Evolutionary conservation across 2,329 filamentous ascomycete genomes (phyloP).

Genomic region (Pestalotiopsis sp.): DNA sequence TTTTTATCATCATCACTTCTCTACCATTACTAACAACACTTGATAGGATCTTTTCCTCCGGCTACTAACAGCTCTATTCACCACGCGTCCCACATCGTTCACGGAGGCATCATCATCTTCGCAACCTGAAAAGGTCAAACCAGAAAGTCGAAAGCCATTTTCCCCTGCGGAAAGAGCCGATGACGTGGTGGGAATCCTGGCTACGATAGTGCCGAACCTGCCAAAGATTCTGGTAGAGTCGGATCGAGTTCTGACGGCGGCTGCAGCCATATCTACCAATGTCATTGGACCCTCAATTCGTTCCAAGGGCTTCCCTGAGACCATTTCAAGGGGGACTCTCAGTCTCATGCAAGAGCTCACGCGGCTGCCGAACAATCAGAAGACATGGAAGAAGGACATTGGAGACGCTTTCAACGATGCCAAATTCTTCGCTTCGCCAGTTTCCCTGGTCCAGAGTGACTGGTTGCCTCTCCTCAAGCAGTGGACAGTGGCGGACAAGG

Average conservation of each 20-base stretch:
- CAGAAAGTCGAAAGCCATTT: slow-evolving; percentile 36
- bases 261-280: slow-evolving; percentile 79
- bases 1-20: not conserved
- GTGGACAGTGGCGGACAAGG: slow-evolving; percentile 85
- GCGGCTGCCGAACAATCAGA: slow-evolving; percentile 77
- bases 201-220: slow-evolving; percentile 77
- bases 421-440: slow-evolving; percentile 76
- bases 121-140: slow-evolving; percentile 40
- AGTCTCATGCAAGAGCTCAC: slow-evolving; percentile 76
- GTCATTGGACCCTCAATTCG: slow-evolving; percentile 82
- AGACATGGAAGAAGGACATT: slow-evolving; percentile 91
- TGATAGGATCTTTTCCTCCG: slow-evolving; percentile 82
- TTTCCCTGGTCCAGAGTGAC: slow-evolving; percentile 66
- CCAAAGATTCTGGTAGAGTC: slow-evolving; percentile 82
- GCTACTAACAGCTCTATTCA: slow-evolving; percentile 90
- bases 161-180: slow-evolving; percentile 58
- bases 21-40: not conserved
- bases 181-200: slow-evolving; percentile 80
- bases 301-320: slow-evolving; percentile 85
- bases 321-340: slow-evolving; percentile 72
- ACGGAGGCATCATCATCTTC: slow-evolving; percentile 52
- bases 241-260: slow-evolving; percentile 79
- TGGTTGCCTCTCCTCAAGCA: slow-evolving; percentile 87
- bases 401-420: slow-evolving; percentile 89
- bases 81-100: slow-evolving; percentile 79